Evolutionary conservation across 2,329 filamentous ascomycete genomes (phyloP).

Genomic region (Aspergillus brasiliensis): DNA sequence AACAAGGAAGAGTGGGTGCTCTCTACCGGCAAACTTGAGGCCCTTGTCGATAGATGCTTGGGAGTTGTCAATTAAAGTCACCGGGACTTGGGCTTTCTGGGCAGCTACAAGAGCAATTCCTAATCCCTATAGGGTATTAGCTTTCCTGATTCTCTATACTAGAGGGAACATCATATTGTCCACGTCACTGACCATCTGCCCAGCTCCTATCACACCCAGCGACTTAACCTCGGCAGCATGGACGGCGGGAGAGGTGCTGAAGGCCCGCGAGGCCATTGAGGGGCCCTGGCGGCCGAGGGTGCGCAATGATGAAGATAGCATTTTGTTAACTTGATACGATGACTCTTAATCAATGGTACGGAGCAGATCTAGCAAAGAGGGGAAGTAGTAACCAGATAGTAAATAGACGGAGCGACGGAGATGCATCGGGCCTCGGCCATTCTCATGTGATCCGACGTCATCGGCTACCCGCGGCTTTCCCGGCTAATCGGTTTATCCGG

Average conservation of each 20-base stretch:
- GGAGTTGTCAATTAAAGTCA: conserved; percentile 81
- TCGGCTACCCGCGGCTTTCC: conserved; percentile 34
- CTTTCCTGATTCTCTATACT: conserved; percentile 15
- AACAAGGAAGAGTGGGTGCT: not conserved
- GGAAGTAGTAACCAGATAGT: conserved; percentile 13
- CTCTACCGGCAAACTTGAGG: conserved; percentile 77
- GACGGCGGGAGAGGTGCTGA: conserved; percentile 68
- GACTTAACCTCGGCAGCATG: conserved; percentile 76
- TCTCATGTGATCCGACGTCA: conserved; percentile 31
- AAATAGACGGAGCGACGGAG: not conserved
- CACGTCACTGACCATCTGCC: conserved; percentile 76
- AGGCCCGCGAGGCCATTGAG: conserved; percentile 54
- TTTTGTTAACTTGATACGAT: conserved; percentile 13
- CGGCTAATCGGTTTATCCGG: conserved; percentile 21
- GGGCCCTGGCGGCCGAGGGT: conserved; percentile 35
- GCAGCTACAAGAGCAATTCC: conserved; percentile 95
- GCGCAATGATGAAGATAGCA: conserved; percentile 42
- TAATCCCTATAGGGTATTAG: conserved; percentile 66
- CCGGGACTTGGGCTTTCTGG: conserved; percentile 77
- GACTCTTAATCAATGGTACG: not conserved
- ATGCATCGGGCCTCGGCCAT: not conserved
- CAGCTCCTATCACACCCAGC: conserved; percentile 88
- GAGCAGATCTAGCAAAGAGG: conserved; percentile 6
- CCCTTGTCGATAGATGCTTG: conserved; percentile 86
- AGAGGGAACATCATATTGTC: not conserved